phyloP scores from a whole-genome alignment of 2,329 filamentous ascomycete genomes.

The Ophiosphaerella herpotricha region DNA sequence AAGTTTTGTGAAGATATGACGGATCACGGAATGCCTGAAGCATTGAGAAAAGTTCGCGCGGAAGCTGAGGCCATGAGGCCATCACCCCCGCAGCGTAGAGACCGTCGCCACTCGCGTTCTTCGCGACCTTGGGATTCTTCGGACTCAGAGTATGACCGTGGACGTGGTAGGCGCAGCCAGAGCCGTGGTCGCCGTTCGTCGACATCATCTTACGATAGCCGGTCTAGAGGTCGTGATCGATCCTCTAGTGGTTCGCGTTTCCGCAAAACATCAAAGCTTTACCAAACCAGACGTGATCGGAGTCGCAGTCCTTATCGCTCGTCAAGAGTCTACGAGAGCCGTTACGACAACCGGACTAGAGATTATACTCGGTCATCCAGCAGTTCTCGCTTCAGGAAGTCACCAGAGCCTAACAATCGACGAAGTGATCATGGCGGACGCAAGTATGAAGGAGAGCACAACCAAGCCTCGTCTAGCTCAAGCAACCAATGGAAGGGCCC shows the following conservation, averaged over 20 bases:
- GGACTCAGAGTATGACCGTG: conserved; percentile 16
- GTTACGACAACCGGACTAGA: conserved; percentile 10
- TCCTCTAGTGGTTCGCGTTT: conserved; percentile 11
- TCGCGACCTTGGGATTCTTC: conserved; percentile 20
- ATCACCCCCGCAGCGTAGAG: conserved; percentile 10
- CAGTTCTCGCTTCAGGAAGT: too few species aligned
- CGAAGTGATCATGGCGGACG: too few species aligned
- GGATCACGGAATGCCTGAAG: conserved; percentile 29
- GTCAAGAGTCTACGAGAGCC: conserved; percentile 11
- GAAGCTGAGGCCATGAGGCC: conserved; percentile 8
- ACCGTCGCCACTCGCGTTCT: conserved; percentile 12
- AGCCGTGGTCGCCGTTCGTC: conserved; percentile 19
- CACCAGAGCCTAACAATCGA: too few species aligned
- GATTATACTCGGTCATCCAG: neutral
- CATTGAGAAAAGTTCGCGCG: conserved; percentile 26
- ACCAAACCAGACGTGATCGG: conserved; percentile 10
- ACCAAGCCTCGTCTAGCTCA: conserved; percentile 11
- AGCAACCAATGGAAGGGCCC: conserved; percentile 15
- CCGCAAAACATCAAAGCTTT: conserved; percentile 13
- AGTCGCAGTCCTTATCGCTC: conserved; percentile 4
- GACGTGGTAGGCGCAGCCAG: conserved; percentile 14
- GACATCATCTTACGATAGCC: conserved; percentile 21
- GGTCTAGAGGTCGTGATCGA: conserved; percentile 18
- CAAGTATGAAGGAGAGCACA: too few species aligned
- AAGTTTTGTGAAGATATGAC: conserved; percentile 83